Base-by-base conservation (phyloP, 495 filamentous ascomycete species). In the Aspergillus nidulans region DNA sequence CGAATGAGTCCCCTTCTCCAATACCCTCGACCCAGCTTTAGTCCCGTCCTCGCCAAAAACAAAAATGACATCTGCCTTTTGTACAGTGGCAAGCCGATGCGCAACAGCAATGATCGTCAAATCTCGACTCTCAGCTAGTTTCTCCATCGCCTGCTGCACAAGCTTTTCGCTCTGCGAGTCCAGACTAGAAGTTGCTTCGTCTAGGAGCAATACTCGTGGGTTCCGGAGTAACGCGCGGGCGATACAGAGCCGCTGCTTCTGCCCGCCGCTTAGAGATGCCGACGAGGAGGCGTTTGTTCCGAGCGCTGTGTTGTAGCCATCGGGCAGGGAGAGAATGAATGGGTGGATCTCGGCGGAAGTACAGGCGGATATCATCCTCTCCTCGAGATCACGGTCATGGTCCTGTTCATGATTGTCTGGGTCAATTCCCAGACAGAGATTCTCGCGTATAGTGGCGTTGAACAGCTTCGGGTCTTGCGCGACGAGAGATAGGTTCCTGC, bases 41-140 rank as follows among this genome's bases (percentile, higher is more conserved):
- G 34, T 36, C n/a, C 18, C 39, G 1, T 71, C 70, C 21, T 75
- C 62, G n/a, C 68, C 84, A 53, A 92, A 75, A 32, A 88, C 80
- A 52, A 87, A 82, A 36, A 91, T 92, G n/a, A 75, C 63, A 66
- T 90, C 84, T 1, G 86, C 86, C 56, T 84, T 84, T 52, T 80
- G 78, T 13, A 91, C 81, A n/a, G 86, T 90, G 6, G 75, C 76
- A 32, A 92, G 64, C 1, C 87, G 69, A 65, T 92, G 88, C 20
- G 87, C 87, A 9, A 91, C 81, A 0, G 80, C 84, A 7, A 91
- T 79, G 20, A 83, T 86, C 0, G 84, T 90, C 51, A 86, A 68
- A 28, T 61, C 67, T 12, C 63, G 51, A n/a, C 74, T 77, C 52
- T 72, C 73, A 2, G 78, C 68, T 4, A 84, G 77, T 15, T 73